Evolutionary conservation across 805 yeast species (phyloP), one percentile per base, ranked within the genome.

Genomic region (Yamadazyma paraphyllophila): DNA sequence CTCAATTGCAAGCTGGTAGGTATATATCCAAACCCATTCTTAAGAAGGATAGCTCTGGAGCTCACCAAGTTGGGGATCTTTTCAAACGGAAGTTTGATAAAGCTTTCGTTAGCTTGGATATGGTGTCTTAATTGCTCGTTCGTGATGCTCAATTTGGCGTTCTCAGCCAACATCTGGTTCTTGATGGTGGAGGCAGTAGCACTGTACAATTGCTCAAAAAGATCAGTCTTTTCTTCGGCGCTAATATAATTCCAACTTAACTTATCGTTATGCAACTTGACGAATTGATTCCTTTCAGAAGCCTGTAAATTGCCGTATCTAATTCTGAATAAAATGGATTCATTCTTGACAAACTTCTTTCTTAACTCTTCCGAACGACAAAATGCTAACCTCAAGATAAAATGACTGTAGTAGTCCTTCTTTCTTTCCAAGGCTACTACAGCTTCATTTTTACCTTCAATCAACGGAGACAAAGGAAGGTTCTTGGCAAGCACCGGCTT

Each of bases 361-460:
- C 97, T 77, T 41, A 91, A 74, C 48, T 92, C 98, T 41, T 87
- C 88, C 2, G 82, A 79, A 51, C 96, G 81, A 60, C 97, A 88
- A 61, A 94, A 94, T 38, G 96, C 96, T 33, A 94, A 73, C 45
- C 97, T 74, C 51, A 94, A 67, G 30, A 92, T 91, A 61, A 71
- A 94, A 66, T 94, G 99, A 5, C 96, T 86, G 62, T 88, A 89
- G 58, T 89, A 92, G 65, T 94, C 99, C 61, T 92, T 92, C 52
- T 78, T 78, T 54, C 96, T 80, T 59, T 88, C 95, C 33, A 71
- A 69, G 33, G 71, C 64, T 36, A 71, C 60, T 2, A 67, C 60
- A 13, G 65, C 60, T 44, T 78, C 71, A 48, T 65, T 66, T 11
- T 32, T 54, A 44, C 55, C 56, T 41, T 47, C 50, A 30, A 42